A percentile compares a stretch with the other conserved stretches of the same genome.
phyloP scores from a whole-genome alignment of 768 basidiomycete genomes.

The Leucogyrophana mollusca region DNA sequence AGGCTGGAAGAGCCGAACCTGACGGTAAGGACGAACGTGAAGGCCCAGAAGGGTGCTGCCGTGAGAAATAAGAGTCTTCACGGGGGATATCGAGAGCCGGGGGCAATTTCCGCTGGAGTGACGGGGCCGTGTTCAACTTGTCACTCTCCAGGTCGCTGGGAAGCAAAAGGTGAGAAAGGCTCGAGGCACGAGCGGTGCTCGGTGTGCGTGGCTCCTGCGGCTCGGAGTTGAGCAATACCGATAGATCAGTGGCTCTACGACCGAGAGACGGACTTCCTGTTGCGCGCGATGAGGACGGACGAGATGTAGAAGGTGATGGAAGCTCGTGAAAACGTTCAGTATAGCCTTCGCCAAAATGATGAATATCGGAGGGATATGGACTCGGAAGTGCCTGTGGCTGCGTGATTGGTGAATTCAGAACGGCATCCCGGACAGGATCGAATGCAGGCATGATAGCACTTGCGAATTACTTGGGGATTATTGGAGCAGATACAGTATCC shows the following conservation, averaged over 20 bases:
- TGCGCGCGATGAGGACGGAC: conserved; percentile 32
- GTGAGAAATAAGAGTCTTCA: conserved; percentile 28
- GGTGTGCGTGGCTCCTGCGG: conserved; percentile 37
- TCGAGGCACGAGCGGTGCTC: conserved; percentile 40
- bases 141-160: conserved; percentile 30
- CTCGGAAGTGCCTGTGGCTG: conserved; percentile 38
- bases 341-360: conserved; percentile 23
- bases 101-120: conserved; percentile 31
- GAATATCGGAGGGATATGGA: conserved; percentile 9
- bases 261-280: conserved; percentile 45
- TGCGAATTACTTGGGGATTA: background rate
- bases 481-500: background rate
- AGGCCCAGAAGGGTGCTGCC: conserved; percentile 12
- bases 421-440: conserved; percentile 87
- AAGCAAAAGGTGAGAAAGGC: conserved; percentile 39
- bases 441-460: conserved; percentile 45
- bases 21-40: conserved; percentile 18
- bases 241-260: conserved; percentile 73
- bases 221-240: conserved; percentile 70
- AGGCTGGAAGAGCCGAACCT: conserved; percentile 16
- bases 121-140: conserved; percentile 20
- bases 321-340: conserved; percentile 23
- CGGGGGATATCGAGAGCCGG: conserved; percentile 31
- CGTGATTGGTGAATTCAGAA: conserved; percentile 71
- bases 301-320: conserved; percentile 38